Base-by-base conservation (phyloP, 2,329 filamentous ascomycete species). In the Aureobasidium subglaciale region DNA sequence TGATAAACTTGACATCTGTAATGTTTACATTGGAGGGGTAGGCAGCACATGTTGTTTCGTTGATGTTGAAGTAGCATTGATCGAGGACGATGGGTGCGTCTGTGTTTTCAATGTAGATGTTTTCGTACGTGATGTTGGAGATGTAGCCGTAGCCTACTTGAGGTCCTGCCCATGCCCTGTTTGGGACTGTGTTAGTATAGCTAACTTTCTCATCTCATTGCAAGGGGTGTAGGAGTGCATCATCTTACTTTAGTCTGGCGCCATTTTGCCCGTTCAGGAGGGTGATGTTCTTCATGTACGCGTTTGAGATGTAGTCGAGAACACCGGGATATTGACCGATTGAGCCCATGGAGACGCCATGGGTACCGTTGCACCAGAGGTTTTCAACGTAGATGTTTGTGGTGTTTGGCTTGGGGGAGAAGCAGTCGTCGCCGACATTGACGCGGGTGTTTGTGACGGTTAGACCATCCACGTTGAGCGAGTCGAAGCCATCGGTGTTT, bases 401-500 rank as follows among this genome's bases (percentile, higher is more conserved):
- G 53, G 82, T 83, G 69, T 85, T 75, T 49, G 77, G 73, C 68
- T 86, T 88, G 55, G 75, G 72, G 38, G 77, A 76, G 38, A 82
- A 77, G 67, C 85, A 88, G 53, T 78, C 70, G 63, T 76, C 84
- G 62, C 82, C 78, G 5, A 70, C 65, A 42, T 70, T 68, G 41
- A 71, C 64, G 20, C 65, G 63, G 3, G 66, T 69, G 59, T 70
- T 70, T 2, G 66, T 68, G 1, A 71, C 67, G 2, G 57, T 75
- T 7, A 84, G 65, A 0, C 75, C 75, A 50, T 81, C 75, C 29
- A 81, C 75, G 54, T 82, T 83, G 54, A 80, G 71, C 0, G 79
- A 78, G 68, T 85, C 81, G 65, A 83, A 83, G 38, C 82, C 82
- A 59, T 85, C 81, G 0, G 80, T 83, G 65, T 85, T 84, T 63